Evolutionary conservation across 768 basidiomycete genomes (phyloP), one percentile per base, ranked within the genome.

Genomic region (Panellus pusillus): DNA sequence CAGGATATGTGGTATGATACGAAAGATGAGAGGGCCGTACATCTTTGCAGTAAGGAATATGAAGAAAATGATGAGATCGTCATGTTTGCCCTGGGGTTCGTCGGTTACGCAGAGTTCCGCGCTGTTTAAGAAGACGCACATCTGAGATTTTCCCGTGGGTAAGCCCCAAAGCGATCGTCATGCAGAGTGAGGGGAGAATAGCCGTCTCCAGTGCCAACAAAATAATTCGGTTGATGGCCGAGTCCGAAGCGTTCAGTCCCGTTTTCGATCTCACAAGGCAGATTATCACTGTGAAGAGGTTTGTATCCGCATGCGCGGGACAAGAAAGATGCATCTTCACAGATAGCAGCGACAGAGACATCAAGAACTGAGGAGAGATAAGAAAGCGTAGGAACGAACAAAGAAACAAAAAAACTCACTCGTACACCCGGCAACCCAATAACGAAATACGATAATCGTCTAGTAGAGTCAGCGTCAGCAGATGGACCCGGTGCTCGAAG

Each of bases 21-120:
- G 19, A 68, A 52, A 29, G 63, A 66, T 17, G 66, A 56, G 12
- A 61, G 48, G 37, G 15, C 13, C 58, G 14, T 39, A 81, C 52
- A 82, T 68, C 61, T 82, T 82, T 35, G 79, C 79, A 3, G 78
- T 77, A 44, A 79, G 63, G 15, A 81, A 62, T 31, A 76, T 67
- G 61, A 82, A 81, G 57, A 81, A 74, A 6, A 80, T 61, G 29
- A 77, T 72, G 7, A 80, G 66, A 57, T 76, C 70, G 50, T 73
- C 70, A 15, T 67, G 58, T n/a, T 61, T 49, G 41, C 66, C 53
- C 73, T 73, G 52, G 39, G 8, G 17, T 32, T 36, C 8, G 24
- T 37, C 44, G 24, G 31, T 19, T 27, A 48, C 19, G n/a, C 41
- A 20, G 32, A 24, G 24, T 24, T 24, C 24, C 24, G 24, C 24